A percentile compares a stretch with the other conserved stretches of the same genome.
Conservation (phyloP, 192 early-diverging fungal species). For the Backusella parvicylindrica region DNA sequence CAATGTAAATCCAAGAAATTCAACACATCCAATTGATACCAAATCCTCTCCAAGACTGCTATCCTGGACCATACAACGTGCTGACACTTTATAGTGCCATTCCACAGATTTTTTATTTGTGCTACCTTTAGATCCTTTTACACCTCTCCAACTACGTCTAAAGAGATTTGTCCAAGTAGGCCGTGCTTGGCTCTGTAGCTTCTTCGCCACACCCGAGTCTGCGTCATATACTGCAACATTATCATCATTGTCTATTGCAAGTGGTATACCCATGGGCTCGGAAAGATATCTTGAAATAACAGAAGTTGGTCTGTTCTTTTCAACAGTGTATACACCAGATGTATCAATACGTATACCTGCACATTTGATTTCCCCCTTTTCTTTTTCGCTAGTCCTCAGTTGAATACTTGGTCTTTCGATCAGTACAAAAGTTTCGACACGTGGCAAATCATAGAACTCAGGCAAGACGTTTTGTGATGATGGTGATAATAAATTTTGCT, state of each 20-base stretch:
- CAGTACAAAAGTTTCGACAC: not conserved
- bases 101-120: not conserved
- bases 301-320: not conserved
- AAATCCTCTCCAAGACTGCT: not conserved
- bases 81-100: conserved; percentile 3
- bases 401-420: not conserved
- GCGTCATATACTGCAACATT: not conserved
- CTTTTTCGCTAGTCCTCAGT: not conserved
- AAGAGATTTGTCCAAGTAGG: conserved; percentile 5
- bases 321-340: not conserved
- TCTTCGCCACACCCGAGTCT: not conserved
- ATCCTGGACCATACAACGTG: not conserved
- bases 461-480: not conserved
- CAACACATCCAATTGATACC: not conserved
- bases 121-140: not conserved
- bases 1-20: not conserved
- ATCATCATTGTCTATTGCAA: not conserved
- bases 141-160: not conserved
- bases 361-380: not conserved
- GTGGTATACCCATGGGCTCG: not conserved
- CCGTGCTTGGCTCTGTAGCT: not conserved
- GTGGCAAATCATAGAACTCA: not conserved
- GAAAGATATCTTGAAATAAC: not conserved
- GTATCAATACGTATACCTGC: not conserved
- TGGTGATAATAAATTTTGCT: not conserved